Evolutionary conservation across 2,329 filamentous ascomycete species (phyloP).

Genomic region (Botrytis fragariae): DNA sequence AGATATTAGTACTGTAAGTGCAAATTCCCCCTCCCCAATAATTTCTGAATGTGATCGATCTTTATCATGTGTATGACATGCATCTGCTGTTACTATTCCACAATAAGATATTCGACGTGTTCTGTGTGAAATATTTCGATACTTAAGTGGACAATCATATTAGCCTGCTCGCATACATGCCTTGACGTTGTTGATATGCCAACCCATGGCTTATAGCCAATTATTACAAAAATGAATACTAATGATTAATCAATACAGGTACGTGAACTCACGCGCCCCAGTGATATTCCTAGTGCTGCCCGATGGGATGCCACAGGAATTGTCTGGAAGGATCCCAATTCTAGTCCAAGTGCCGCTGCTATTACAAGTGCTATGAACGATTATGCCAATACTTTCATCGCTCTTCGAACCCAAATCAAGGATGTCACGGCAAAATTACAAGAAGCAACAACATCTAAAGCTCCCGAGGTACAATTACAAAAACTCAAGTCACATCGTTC

Average conservation of each 20-base stretch:
- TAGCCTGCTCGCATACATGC: neutral
- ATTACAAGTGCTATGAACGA: conserved; percentile 37
- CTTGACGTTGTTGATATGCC: neutral
- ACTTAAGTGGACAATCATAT: neutral
- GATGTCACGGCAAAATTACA: conserved; percentile 33
- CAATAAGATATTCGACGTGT: neutral
- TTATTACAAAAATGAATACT: neutral
- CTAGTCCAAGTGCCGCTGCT: conserved; percentile 32
- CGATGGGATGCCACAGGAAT: conserved; percentile 54
- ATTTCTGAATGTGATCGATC: neutral
- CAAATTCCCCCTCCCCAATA: neutral
- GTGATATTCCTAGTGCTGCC: conserved; percentile 47
- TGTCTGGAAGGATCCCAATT: conserved; percentile 45
- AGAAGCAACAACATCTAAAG: conserved; percentile 26
- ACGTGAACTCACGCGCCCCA: conserved; percentile 39
- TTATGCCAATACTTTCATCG: conserved; percentile 36
- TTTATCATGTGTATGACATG: neutral
- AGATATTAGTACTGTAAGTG: conserved; percentile 37
- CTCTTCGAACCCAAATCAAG: conserved; percentile 36
- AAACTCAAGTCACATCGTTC: conserved; percentile 45
- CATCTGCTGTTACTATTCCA: neutral
- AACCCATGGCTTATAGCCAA: neutral
- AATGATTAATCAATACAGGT: conserved; percentile 29
- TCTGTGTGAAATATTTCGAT: neutral
- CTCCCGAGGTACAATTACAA: conserved; percentile 35